phyloP scores from a whole-genome alignment of 257 asterid genomes.

The Pogostemon cablin region DNA sequence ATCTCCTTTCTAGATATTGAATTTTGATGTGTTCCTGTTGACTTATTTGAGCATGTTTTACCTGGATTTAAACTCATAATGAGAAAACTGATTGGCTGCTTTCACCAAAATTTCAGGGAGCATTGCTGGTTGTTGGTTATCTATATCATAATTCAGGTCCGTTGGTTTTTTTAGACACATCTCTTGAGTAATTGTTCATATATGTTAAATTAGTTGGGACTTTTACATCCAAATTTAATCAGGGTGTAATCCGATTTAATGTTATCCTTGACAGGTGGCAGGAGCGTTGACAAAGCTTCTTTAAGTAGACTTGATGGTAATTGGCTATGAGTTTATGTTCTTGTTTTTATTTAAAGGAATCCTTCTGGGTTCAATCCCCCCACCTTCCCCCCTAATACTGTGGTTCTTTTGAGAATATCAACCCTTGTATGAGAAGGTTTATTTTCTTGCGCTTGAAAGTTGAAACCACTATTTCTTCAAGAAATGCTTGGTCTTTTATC shows the following conservation, averaged over 20 bases:
- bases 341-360: slow-evolving; percentile 1
- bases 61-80: slow-evolving; percentile 14
- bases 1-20: neutral
- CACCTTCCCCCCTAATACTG: neutral
- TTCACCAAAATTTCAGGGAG: slow-evolving; percentile 62
- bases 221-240: slow-evolving; percentile 1
- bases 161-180: slow-evolving; percentile 19
- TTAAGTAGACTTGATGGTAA: slow-evolving; percentile 75
- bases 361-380: neutral
- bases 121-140: slow-evolving; percentile 80
- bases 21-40: neutral
- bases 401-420: neutral
- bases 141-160: slow-evolving; percentile 80
- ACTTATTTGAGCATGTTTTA: slow-evolving; percentile 1
- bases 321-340: slow-evolving; percentile 4
- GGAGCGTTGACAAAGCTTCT: slow-evolving; percentile 51
- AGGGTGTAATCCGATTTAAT: slow-evolving; percentile 28
- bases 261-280: slow-evolving; percentile 58
- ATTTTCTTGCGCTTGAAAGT: too few relatives aligned
- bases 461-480: too few relatives aligned
- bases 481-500: too few relatives aligned
- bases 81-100: slow-evolving; percentile 24
- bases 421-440: too few relatives aligned
- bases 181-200: neutral
- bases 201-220: neutral